Base-by-base conservation (phyloP, 2,329 filamentous ascomycete species). In the Purpureocillium takamizusanense region DNA sequence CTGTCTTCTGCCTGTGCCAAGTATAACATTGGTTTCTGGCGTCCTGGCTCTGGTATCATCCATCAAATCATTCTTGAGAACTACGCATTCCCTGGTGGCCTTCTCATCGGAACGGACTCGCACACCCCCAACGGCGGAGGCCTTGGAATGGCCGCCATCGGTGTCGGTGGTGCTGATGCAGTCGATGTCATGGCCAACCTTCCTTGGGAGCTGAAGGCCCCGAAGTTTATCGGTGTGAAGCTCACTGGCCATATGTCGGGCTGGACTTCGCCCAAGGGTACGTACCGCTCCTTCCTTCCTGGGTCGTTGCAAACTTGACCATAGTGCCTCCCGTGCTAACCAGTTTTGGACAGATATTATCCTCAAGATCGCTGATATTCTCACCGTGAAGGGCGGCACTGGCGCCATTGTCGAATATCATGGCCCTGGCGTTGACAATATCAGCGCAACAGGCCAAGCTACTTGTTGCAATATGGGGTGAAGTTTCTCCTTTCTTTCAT, bases 11-110 rank as follows among this genome's bases (percentile, higher is more conserved):
- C 90, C 50, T 97, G 90, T 65, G 89, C 89, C 60, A 98, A 97
- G 76, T 98, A 97, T 77, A 90, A 97, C 77, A 97, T 97, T 65
- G 92, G 92, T 74, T 97, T 97, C 83, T 98, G 92, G 92, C 87
- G 79, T 66, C 92, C 92, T 49, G 92, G 92, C 54, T 95, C 90
- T 62, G 92, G 92, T 76, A 98, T 97, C 64, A 98, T 98, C 55
- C 92, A 98, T 73, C 92, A 97, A 75, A 97, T 97, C 60, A 69
- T 97, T 47, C 79, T 97, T 42, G 92, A 98, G 74, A 97, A 97
- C 77, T 97, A 97, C 66, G 89, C 89, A 63, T 97, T 97, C 83
- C 92, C 92, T 49, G 92, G 92, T 77, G 90, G 83, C 78, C 79
- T 98, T 42, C 80, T 98, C 61, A 97, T 97, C 60, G 92, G 92